Base-by-base conservation (phyloP, 2,329 filamentous ascomycete genomes). In the Penicillium sp. region DNA sequence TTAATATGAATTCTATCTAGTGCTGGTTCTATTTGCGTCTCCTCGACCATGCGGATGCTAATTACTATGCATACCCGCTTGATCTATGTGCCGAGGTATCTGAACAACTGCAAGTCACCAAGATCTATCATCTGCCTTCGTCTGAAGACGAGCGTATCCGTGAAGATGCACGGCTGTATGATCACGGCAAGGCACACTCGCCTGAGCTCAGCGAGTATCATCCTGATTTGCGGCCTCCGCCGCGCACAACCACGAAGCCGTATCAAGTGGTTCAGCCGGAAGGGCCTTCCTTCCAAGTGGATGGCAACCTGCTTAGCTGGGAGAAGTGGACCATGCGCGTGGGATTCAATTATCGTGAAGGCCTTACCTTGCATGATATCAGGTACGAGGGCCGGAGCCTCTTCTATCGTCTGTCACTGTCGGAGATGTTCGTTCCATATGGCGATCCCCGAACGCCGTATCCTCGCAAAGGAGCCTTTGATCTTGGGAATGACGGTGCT, bases 21-120 rank as follows among this genome's bases (percentile, higher is more conserved):
- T 72, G 70, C 22, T 72, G 65, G 56, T 79, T 80, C 62, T 81
- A 80, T 67, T 75, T 80, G 73, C 70, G 78, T 4, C 65, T 84
- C 0, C 57, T 75, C 0, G 71, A 78, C 0, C 76, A 83, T 35
- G 70, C 72, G 0, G 83, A 86, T 59, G 80, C 83, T 37, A 87
- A 87, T 67, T 82, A 84, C 71, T 87, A 87, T 66, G 84, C 85
- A 4, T 86, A 86, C 58, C 85, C 85, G 0, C 76, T 87, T 9
- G 81, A 85, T 58, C 76, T 87, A 24, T 81, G 79, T 50, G 81
- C 83, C 8, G 83, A 86, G 67, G 79, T 83, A 53, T 83, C 82
- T 8, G 79, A 83, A 63, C 72, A 81, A 2, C 74, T 86, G 3
- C 66, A 81, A 30, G 81, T 86, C 3, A 81, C 80, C 60, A 81